Base-by-base conservation (phyloP, 2,329 filamentous ascomycete species). In the Fusarium sp. region DNA sequence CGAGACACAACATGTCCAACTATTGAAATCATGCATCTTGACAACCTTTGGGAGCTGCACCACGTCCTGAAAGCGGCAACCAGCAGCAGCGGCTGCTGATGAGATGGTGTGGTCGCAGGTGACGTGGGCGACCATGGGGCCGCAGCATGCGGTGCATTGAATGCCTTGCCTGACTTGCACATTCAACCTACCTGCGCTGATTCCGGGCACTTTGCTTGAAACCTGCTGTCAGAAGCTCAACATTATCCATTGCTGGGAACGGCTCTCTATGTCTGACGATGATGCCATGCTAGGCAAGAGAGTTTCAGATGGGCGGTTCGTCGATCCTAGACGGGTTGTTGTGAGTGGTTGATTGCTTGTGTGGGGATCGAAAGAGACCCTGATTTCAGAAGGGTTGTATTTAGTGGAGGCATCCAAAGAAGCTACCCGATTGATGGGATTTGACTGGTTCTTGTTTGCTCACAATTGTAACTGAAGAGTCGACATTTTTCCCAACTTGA, bases 51-150 rank as follows among this genome's bases (percentile, higher is more conserved):
- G 52, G 14, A 56, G 27, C 39, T 48, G n/a, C 41, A 62, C 31
- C 20, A 37, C 41, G 16, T 18, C 22, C 29, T 31, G 29, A 35
- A 48, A 39, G 20, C 20, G 54, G 54, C 37, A 22, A 24, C 72
- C 39, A 60, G 69, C 69, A 57, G 31, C 33, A 71, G 60, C 60
- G 58, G 71, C 72, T 72, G 71, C 60, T 71, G 56, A 64, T 45
- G 58, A 72, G 61, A 75, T 69, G 72, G 57, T 37, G 60, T 48
- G 58, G 58, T 61, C 29, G 20, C 6, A 29, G 48, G 67, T 65
- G 73, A 76, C 73, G 75, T 75, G 75, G 71, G 64, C 56, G 48
- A 68, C 39, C 54, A 58, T 39, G 16, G 16, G 54, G 48, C 48
- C 54, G 35, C 54, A 39, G 33, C 20, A 58, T 58, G 33, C 11